A percentile compares a stretch with the other conserved stretches of the same genome.
phyloP scores from a whole-genome alignment of 129 eudicot genomes.

The Logfia minima region DNA sequence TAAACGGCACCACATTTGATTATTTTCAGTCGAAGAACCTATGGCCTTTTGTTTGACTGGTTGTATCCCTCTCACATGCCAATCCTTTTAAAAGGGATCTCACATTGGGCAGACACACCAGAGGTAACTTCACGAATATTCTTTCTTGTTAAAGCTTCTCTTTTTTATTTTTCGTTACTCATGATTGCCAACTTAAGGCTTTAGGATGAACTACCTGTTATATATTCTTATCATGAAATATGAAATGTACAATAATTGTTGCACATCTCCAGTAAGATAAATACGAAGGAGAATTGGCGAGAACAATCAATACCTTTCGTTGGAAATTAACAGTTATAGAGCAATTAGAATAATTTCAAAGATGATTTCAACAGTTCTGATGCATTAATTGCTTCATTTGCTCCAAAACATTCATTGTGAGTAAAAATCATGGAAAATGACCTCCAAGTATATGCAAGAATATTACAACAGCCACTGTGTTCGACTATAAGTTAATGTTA shows the following conservation, averaged over 20 bases:
- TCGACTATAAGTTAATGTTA: neutral
- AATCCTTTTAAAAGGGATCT: slow-evolving; percentile 78
- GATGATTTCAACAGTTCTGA: neutral
- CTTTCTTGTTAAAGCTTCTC: neutral
- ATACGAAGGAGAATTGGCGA: neutral
- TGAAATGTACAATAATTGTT: neutral
- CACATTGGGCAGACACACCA: slow-evolving; percentile 98
- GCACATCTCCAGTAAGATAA: neutral
- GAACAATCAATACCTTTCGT: neutral
- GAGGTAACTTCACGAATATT: slow-evolving; percentile 52
- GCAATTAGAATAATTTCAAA: neutral
- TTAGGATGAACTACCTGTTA: neutral
- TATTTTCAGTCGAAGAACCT: slow-evolving; percentile 80
- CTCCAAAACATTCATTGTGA: no score
- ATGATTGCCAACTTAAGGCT: neutral
- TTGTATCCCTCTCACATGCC: slow-evolving; percentile 94
- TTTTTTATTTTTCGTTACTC: neutral
- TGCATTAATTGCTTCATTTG: neutral
- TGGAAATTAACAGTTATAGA: neutral
- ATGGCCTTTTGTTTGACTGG: slow-evolving; percentile 97
- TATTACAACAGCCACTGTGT: no score
- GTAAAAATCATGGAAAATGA: no score
- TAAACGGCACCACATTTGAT: slow-evolving; percentile 9
- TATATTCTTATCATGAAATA: neutral
- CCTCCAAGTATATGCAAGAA: no score